Conservation (phyloP, 768 basidiomycete genomes). For the Hortiboletus flavorubellus region DNA sequence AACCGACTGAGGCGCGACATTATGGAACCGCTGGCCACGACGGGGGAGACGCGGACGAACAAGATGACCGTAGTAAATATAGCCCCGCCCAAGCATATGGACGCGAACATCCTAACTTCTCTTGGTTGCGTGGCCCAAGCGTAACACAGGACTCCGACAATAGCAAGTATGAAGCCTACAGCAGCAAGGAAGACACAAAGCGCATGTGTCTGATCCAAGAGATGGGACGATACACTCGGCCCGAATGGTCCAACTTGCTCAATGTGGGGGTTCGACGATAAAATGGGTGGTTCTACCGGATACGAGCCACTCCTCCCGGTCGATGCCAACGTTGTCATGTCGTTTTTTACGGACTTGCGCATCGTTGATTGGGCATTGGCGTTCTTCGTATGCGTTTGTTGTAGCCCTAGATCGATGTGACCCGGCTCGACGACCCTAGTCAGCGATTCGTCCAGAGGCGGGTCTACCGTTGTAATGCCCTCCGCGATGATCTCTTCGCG, state of each 20-base stretch:
- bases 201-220: conserved; percentile 49
- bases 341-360: background rate
- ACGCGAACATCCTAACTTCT: conserved; percentile 33
- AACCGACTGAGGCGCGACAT: no score
- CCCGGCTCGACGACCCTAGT: conserved; percentile 15
- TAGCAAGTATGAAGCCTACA: conserved; percentile 37
- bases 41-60: background rate
- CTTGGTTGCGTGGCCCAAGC: conserved; percentile 28
- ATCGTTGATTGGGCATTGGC: background rate
- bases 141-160: conserved; percentile 33
- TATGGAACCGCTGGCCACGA: no score
- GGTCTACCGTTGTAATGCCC: conserved; percentile 19
- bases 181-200: conserved; percentile 44
- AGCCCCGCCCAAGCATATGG: conserved; percentile 36
- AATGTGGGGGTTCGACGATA: conserved; percentile 46
- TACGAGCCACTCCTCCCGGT: background rate
- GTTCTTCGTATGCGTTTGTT: background rate
- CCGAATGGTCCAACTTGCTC: conserved; percentile 48
- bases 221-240: conserved; percentile 33
- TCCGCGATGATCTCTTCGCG: conserved; percentile 43
- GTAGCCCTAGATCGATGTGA: background rate
- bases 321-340: background rate
- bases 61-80: conserved; percentile 21
- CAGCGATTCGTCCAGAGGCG: conserved; percentile 10
- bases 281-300: conserved; percentile 28